Evolutionary conservation across 1,284 basidiomycete genomes (phyloP).

Genomic region (Melampsora americana): DNA sequence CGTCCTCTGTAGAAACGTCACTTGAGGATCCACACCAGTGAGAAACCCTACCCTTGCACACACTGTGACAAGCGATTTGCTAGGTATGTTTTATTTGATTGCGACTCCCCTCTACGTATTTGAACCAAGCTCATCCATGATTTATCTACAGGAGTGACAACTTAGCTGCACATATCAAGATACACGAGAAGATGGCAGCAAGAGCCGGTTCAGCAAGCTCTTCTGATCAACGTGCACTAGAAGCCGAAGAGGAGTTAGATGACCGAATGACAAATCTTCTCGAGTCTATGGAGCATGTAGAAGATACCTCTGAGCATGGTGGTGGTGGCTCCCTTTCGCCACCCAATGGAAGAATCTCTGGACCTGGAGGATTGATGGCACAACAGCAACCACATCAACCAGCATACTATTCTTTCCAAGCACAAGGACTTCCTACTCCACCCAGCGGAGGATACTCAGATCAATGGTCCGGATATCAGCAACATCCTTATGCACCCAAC

Average conservation of each 20-base stretch:
- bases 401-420: slow-evolving; percentile 35
- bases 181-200: slow-evolving; percentile 60
- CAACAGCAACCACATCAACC: slow-evolving; percentile 20
- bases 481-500: slow-evolving; percentile 11
- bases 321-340: slow-evolving; percentile 26
- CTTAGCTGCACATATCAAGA: slow-evolving; percentile 73
- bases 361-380: slow-evolving; percentile 5
- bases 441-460: slow-evolving; percentile 32
- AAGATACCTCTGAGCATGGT: slow-evolving; percentile 31
- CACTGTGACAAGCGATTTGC: slow-evolving; percentile 69
- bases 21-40: slow-evolving; percentile 81
- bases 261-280: slow-evolving; percentile 31
- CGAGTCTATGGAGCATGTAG: slow-evolving; percentile 39
- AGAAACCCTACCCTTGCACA: slow-evolving; percentile 72
- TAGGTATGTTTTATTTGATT: slow-evolving; percentile 6
- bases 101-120: background rate
- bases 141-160: slow-evolving; percentile 66
- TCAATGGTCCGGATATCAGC: slow-evolving; percentile 38
- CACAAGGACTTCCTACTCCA: slow-evolving; percentile 34
- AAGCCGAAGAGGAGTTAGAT: slow-evolving; percentile 41
- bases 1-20: slow-evolving; percentile 62
- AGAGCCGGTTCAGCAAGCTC: slow-evolving; percentile 44
- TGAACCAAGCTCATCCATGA: background rate
- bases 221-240: slow-evolving; percentile 40
- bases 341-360: slow-evolving; percentile 22